Evolutionary conservation across 371 early-diverging fungal species (phyloP).

Genomic region (Rozella allomycis): DNA sequence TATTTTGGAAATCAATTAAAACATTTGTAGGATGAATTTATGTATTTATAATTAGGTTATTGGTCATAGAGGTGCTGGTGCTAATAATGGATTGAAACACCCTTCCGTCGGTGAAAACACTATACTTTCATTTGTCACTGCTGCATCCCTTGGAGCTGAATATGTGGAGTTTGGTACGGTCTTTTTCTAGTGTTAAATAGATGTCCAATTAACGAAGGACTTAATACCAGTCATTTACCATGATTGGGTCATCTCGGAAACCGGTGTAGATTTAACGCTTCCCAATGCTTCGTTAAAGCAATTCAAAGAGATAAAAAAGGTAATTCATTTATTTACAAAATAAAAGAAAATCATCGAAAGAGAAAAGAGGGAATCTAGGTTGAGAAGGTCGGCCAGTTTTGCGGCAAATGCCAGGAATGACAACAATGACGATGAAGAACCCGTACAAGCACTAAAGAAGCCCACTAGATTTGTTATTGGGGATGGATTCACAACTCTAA

Average conservation of each 20-base stretch:
- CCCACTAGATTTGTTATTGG: conserved; percentile 24
- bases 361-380: conserved; percentile 27
- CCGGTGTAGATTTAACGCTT: conserved; percentile 56
- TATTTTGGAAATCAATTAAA: conserved; percentile 38
- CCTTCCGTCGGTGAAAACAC: conserved; percentile 79
- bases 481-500: conserved; percentile 57
- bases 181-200: conserved; percentile 11
- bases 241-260: conserved; percentile 73
- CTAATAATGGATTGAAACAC: conserved; percentile 31
- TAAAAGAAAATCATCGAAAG: conserved; percentile 6
- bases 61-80: conserved; percentile 91
- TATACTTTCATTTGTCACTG: conserved; percentile 63
- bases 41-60: conserved; percentile 24
- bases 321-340: conserved; percentile 9
- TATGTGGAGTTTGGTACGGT: conserved; percentile 73
- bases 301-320: too few species aligned
- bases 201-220: conserved; percentile 89
- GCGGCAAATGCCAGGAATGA: conserved; percentile 11
- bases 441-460: not conserved
- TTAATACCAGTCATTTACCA: conserved; percentile 78
- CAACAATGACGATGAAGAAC: not conserved
- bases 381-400: conserved; percentile 23
- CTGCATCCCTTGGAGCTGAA: conserved; percentile 62
- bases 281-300: conserved; percentile 45
- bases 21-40: conserved; percentile 20